phyloP scores from a whole-genome alignment of 1,139 yeast species.

The Zygoascus hellenicus region DNA sequence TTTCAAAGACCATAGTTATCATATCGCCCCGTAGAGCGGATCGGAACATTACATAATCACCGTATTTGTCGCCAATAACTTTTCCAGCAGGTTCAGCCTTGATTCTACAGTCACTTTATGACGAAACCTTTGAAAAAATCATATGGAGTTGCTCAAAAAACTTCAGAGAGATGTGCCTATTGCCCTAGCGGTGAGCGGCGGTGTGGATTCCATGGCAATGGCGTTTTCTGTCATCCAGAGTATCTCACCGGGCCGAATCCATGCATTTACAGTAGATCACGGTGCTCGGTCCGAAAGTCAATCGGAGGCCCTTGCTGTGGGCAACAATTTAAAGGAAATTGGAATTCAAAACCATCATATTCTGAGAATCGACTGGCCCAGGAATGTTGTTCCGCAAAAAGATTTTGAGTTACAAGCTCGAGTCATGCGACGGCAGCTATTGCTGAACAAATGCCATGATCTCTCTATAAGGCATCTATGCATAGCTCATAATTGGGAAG shows the following conservation, averaged over 20 bases:
- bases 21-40: background rate
- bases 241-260: constrained; percentile 27
- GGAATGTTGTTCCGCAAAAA: constrained; percentile 16
- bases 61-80: too few species aligned
- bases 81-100: too few species aligned
- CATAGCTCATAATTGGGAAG: constrained; percentile 66
- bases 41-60: too few species aligned
- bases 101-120: too few species aligned
- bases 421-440: constrained; percentile 42
- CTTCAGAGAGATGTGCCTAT: constrained; percentile 15
- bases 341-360: constrained; percentile 39
- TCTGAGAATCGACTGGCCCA: constrained; percentile 35
- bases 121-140: background rate
- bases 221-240: constrained; percentile 37
- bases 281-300: constrained; percentile 43
- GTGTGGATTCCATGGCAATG: constrained; percentile 74
- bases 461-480: constrained; percentile 37
- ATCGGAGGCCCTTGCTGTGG: constrained; percentile 45
- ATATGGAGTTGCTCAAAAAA: constrained; percentile 5
- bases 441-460: constrained; percentile 37
- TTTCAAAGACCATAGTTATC: background rate
- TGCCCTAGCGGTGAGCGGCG: constrained; percentile 62
- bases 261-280: constrained; percentile 58
- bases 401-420: constrained; percentile 33
- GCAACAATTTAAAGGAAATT: constrained; percentile 35